Base-by-base conservation (phyloP, 2,329 filamentous ascomycete species). In the Zasmidium citrigriseum region DNA sequence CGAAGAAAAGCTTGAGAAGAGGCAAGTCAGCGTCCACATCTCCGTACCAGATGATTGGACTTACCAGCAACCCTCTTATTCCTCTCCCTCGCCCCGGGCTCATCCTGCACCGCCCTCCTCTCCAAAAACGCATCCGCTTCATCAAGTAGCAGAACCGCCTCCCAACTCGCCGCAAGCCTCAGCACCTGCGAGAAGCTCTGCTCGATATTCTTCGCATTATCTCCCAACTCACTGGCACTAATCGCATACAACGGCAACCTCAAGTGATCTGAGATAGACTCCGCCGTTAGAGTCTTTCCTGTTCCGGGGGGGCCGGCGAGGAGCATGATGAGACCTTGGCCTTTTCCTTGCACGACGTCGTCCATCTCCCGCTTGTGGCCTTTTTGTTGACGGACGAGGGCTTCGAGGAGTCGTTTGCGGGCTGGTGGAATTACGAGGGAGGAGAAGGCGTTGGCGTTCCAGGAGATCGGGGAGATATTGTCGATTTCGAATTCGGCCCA, bases 101-200 rank as follows among this genome's bases (percentile, higher is more conserved):
- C 49, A 50, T 61, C 57, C 21, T 46, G 46, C 16, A n/a, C 4
- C 34, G 34, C 34, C 20, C 61, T 38, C 27, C 55, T 59, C 12
- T 60, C 67, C 9, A 72, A 61, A 44, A 77, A 78, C 4, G 75
- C 70, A 57, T 77, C 74, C 9, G 72, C 74, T 60, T 77, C 71
- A 60, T 77, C 74, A 5, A 77, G 63, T 4, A 77, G 69, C 3
- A 78, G 61, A 1, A 77, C 66, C 5, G 65, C 66, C 12, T 63
- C 57, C 68, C 69, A 65, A 1, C 44, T 47, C 3, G 63, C 58
- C 5, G 64, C 66, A 3, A 69, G 56, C 7, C 57, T 27, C 23
- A 70, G 60, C 14, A 60, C 56, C 16, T 56, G 56, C 11, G 44
- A 46, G 4, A 70, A 58, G 4, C 57, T 34, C 14, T 60, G 50